These are phyloP conservation scores for Lentinula edodes DNA, from an alignment of 768 basidiomycete genomes.

Conservation along the genomic window DNA sequence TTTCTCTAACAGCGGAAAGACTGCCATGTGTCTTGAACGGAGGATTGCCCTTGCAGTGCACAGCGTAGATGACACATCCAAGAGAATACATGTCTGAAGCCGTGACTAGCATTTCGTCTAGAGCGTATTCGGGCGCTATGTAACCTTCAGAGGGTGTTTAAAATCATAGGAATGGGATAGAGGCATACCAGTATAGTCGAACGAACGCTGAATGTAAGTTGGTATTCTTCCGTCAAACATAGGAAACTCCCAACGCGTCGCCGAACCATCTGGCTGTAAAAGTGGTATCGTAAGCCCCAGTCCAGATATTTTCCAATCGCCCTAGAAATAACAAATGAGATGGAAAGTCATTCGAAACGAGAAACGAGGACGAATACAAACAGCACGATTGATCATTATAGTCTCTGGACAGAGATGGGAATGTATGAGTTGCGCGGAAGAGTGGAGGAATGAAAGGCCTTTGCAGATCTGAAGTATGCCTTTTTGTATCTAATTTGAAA, in stretches of 20 bases:
- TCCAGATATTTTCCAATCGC: conserved; percentile 97
- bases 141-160: neutral
- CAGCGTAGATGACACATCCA: conserved; percentile 86
- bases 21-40: conserved; percentile 86
- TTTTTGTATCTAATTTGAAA: conserved; percentile 74
- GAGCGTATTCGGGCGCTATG: conserved; percentile 87
- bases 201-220: conserved; percentile 80
- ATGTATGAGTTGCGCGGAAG: conserved; percentile 87
- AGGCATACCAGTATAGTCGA: conserved; percentile 85
- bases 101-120: conserved; percentile 83
- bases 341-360: neutral
- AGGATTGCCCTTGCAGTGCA: conserved; percentile 81
- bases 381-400: conserved; percentile 84
- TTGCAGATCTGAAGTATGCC: conserved; percentile 92
- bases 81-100: conserved; percentile 92
- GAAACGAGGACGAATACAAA: conserved; percentile 29
- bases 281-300: conserved; percentile 84
- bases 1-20: conserved; percentile 63
- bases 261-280: conserved; percentile 56
- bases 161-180: neutral
- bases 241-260: conserved; percentile 87
- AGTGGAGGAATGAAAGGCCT: conserved; percentile 86
- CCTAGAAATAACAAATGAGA: conserved; percentile 40
- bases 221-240: conserved; percentile 80
- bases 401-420: conserved; percentile 85